Percentiles rank a stretch among this genome's conserved stretches.
phyloP scores from a whole-genome alignment of 805 yeast genomes.

The Dipodascus albidus region DNA sequence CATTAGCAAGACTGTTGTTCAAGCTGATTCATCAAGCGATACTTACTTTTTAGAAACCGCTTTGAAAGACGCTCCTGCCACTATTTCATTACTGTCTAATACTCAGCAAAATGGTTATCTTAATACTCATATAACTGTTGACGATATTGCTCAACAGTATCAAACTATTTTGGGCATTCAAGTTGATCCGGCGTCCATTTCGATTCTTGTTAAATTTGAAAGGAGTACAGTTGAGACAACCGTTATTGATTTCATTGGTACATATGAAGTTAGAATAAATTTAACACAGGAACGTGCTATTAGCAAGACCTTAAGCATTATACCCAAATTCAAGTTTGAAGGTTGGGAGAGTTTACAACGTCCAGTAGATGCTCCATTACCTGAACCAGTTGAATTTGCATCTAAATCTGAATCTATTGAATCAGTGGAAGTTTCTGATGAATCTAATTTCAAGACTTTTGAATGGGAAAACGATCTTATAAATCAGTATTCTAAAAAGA shows the following conservation, averaged over 20 bases:
- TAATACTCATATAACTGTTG: constrained; percentile 3
- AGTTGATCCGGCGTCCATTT: constrained; percentile 5
- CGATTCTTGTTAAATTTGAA: constrained; percentile 3
- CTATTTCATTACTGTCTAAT: neutral
- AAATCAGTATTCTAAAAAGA: constrained; percentile 4
- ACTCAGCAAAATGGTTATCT: constrained; percentile 8
- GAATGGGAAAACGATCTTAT: constrained; percentile 15
- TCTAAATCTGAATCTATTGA: neutral
- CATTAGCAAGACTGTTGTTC: neutral
- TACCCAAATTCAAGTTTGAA: neutral
- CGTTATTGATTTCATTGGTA: constrained; percentile 7
- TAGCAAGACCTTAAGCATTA: neutral
- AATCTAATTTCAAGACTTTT: constrained; percentile 5
- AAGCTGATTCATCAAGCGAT: neutral
- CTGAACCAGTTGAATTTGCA: neutral
- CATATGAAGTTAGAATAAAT: constrained; percentile 5
- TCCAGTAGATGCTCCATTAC: constrained; percentile 8
- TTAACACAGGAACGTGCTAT: constrained; percentile 3
- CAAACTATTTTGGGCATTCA: constrained; percentile 9
- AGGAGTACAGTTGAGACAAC: constrained; percentile 3
- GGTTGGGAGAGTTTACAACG: neutral
- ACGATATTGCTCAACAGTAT: constrained; percentile 7
- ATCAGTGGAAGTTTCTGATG: neutral
- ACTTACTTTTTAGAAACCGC: constrained; percentile 3
- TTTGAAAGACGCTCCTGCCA: constrained; percentile 3